A percentile compares a stretch with the other conserved stretches of the same genome.
phyloP scores from a whole-genome alignment of 2,329 filamentous ascomycete genomes.

The Paraphaeosphaeria minitans region DNA sequence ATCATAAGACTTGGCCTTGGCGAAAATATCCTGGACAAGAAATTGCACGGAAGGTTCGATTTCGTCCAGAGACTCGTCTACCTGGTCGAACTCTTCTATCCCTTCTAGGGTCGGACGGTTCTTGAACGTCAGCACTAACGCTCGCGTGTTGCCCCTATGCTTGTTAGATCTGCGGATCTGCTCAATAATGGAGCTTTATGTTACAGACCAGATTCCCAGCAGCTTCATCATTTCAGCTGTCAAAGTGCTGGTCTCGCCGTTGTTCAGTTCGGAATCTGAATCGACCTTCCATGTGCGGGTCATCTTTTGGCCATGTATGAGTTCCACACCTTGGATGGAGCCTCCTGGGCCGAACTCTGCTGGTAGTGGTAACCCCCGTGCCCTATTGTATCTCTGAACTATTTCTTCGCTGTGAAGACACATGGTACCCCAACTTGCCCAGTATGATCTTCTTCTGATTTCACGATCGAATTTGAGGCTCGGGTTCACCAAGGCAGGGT shows the following conservation, averaged over 20 bases:
- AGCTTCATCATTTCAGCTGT: slow-evolving; percentile 2
- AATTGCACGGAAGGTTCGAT: not conserved
- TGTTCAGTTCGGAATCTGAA: not conserved
- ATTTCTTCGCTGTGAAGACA: not conserved
- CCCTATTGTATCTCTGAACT: no score
- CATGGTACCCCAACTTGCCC: slow-evolving; percentile 3
- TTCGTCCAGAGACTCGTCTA: not conserved
- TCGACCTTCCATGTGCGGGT: not conserved
- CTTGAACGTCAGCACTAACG: not conserved
- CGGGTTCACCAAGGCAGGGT: not conserved
- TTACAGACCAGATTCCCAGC: not conserved
- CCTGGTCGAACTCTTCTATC: not conserved
- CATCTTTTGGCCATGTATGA: not conserved
- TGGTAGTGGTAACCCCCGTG: slow-evolving; percentile 5
- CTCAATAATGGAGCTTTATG: not conserved
- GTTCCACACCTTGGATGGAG: slow-evolving; percentile 6
- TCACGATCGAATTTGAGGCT: slow-evolving; percentile 1
- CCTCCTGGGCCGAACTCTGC: not conserved
- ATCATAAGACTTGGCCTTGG: not conserved
- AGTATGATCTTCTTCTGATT: slow-evolving; percentile 5
- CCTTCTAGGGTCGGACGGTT: not conserved
- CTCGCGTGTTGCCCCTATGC: not conserved
- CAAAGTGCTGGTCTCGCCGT: not conserved
- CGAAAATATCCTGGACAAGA: not conserved
- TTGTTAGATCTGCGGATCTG: not conserved